A percentile compares a stretch with the other conserved stretches of the same genome.
Evolutionary conservation across 306 rosid genomes (phyloP).

Genomic region (Trichosanthes cucumerina): DNA sequence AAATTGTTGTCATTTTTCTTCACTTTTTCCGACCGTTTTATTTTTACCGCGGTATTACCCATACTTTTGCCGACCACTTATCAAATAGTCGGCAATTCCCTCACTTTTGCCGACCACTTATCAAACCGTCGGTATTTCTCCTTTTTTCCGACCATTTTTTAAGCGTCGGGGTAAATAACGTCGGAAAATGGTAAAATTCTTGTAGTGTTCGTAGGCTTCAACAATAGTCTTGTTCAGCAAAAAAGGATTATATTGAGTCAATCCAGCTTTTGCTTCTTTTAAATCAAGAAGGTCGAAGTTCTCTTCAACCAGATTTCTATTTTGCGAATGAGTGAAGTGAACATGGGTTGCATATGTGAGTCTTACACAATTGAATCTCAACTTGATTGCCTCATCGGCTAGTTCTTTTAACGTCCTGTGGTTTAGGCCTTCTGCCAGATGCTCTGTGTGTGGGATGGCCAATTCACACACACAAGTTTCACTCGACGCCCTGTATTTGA

Average conservation of each 20-base stretch:
- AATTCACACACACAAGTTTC: conserved; percentile 30
- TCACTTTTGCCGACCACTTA: too few relatives aligned
- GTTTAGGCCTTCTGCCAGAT: conserved; percentile 39
- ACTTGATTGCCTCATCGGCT: conserved; percentile 7
- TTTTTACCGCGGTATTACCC: too few relatives aligned
- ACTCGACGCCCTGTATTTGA: conserved; percentile 17
- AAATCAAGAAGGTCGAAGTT: conserved; percentile 12
- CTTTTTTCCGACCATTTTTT: too few relatives aligned
- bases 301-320: conserved; percentile 2
- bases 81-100: too few relatives aligned
- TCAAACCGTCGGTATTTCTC: too few relatives aligned
- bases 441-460: conserved; percentile 30
- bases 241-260: conserved; percentile 22
- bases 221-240: conserved; percentile 24
- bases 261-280: conserved; percentile 18
- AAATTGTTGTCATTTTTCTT: too few relatives aligned
- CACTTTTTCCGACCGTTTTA: too few relatives aligned
- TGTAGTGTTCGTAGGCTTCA: conserved; percentile 29
- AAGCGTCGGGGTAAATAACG: too few relatives aligned
- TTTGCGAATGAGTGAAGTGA: conserved; percentile 28
- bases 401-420: conserved; percentile 19
- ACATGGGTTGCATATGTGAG: conserved; percentile 43
- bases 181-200: too few relatives aligned
- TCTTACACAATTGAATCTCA: conserved; percentile 34
- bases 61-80: too few relatives aligned